Evolutionary conservation across 345 rosid genomes (phyloP).

Genomic region (Toxicodendron radicans): DNA sequence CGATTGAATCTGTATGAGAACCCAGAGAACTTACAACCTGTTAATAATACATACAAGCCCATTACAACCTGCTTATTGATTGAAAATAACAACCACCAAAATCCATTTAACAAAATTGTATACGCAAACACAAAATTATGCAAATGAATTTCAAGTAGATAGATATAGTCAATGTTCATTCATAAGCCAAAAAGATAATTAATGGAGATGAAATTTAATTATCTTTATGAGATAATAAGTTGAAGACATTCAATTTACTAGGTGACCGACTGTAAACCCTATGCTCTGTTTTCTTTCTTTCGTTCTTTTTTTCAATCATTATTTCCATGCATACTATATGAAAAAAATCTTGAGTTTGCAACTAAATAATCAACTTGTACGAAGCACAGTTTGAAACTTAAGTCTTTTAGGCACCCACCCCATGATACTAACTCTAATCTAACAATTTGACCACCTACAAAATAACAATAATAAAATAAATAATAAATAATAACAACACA

Average conservation of each 20-base stretch:
- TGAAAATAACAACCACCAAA: slow-evolving; percentile 5
- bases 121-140: neutral
- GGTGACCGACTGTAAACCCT: too few relatives aligned
- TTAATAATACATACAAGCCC: slow-evolving; percentile 14
- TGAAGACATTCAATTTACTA: too few relatives aligned
- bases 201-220: neutral
- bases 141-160: neutral
- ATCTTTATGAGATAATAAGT: neutral
- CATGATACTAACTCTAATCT: neutral
- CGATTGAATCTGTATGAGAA: slow-evolving; percentile 72
- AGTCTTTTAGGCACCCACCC: neutral
- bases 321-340: too few relatives aligned
- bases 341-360: too few relatives aligned
- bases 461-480: neutral
- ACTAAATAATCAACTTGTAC: too few relatives aligned
- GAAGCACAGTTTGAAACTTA: neutral
- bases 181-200: neutral
- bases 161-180: neutral
- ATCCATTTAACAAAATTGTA: neutral
- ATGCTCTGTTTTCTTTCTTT: too few relatives aligned
- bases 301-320: too few relatives aligned
- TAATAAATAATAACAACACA: neutral
- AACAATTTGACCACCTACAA: neutral
- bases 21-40: slow-evolving; percentile 80
- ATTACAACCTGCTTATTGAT: slow-evolving; percentile 15